Evolutionary conservation across 108 stramenopile genomes (phyloP).

Genomic region (Pseudonitzschia pungens): DNA sequence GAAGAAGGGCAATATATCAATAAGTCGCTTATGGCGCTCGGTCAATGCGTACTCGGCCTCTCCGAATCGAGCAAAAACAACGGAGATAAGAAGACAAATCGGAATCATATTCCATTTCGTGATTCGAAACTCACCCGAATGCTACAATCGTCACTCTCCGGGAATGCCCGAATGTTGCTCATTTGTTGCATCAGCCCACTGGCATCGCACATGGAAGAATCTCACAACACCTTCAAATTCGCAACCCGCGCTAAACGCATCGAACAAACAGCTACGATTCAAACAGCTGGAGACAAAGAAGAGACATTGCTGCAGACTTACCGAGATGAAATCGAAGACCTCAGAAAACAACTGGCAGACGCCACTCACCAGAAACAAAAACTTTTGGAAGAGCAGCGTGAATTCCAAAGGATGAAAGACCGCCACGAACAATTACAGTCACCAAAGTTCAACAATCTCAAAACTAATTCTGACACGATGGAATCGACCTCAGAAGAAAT

Average conservation of each 20-base stretch:
- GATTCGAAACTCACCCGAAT: conserved; percentile 94
- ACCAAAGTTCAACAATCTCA: conserved; percentile 14
- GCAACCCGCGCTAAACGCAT: conserved; percentile 89
- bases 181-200: conserved; percentile 83
- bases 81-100: conserved; percentile 12
- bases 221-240: conserved; percentile 93
- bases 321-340: conserved; percentile 78
- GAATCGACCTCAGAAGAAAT: conserved; percentile 60
- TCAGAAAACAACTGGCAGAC: conserved; percentile 76
- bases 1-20: conserved; percentile 98
- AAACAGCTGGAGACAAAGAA: conserved; percentile 65
- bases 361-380: conserved; percentile 51
- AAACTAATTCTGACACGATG: conserved; percentile 11
- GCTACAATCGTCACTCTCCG: conserved; percentile 86
- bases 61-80: conserved; percentile 43
- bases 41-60: conserved; percentile 86
- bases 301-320: conserved; percentile 77
- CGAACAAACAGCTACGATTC: conserved; percentile 80
- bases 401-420: not conserved
- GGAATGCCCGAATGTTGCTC: conserved; percentile 87
- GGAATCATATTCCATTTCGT: conserved; percentile 71
- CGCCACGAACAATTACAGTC: conserved; percentile 5
- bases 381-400: conserved; percentile 19
- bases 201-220: conserved; percentile 77
- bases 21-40: conserved; percentile 91